Conservation (phyloP, 805 yeast genomes). For the Yamadazyma laniorum region DNA sequence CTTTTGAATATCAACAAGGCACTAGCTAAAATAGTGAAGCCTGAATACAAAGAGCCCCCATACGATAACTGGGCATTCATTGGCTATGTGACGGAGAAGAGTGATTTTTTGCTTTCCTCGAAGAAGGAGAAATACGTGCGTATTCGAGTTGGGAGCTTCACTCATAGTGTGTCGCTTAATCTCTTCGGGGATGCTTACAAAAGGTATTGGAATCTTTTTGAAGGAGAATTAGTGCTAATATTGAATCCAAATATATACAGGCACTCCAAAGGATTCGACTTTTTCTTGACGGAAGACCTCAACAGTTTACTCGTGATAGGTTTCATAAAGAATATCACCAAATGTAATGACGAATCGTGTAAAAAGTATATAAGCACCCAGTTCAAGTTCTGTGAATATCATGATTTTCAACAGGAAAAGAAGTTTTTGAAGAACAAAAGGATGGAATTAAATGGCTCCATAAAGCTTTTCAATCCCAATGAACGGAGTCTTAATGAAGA, state of each 20-base stretch:
- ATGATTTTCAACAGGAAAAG: conserved; percentile 12
- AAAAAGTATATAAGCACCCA: conserved; percentile 35
- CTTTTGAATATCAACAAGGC: conserved; percentile 57
- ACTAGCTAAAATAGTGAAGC: conserved; percentile 65
- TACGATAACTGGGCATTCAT: conserved; percentile 76
- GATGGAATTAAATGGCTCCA: conserved; percentile 70
- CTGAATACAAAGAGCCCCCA: conserved; percentile 64
- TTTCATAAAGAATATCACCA: conserved; percentile 60
- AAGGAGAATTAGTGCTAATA: conserved; percentile 73
- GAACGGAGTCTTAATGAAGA: conserved; percentile 19
- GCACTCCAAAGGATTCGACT: conserved; percentile 38
- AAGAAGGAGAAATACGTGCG: conserved; percentile 53
- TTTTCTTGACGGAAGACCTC: conserved; percentile 33
- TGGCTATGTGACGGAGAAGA: conserved; percentile 66
- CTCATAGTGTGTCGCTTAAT: conserved; percentile 55
- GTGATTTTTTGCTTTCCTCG: conserved; percentile 48
- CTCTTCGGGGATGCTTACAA: conserved; percentile 68
- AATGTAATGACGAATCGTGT: conserved; percentile 52
- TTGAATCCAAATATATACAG: conserved; percentile 65
- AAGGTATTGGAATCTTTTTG: conserved; percentile 66
- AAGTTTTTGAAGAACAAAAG: conserved; percentile 40
- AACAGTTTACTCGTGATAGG: conserved; percentile 70
- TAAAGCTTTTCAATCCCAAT: conserved; percentile 47
- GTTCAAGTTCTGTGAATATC: conserved; percentile 15
- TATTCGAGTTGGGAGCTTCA: conserved; percentile 67